Evolutionary conservation across 176 grass and related monocot species (phyloP), one percentile per base, ranked within the genome.

Genomic region (Raddia distichophylla): DNA sequence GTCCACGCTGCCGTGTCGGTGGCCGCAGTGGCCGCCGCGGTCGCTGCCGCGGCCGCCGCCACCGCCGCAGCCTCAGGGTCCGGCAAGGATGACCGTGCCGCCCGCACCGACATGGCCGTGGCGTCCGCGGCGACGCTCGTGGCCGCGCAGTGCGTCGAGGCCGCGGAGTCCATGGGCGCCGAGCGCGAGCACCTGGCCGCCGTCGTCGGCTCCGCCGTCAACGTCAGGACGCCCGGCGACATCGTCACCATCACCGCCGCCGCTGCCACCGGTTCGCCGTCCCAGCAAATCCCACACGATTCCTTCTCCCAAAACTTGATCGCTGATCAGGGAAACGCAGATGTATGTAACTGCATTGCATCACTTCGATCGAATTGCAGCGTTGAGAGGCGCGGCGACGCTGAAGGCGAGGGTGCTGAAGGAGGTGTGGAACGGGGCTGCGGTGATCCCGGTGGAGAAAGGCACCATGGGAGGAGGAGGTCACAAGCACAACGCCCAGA

Each of bases 371-470:
- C 27, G 40, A 19, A 17, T 40, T 22, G 33, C 74, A 86, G 96
- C 96, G 8, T 13, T 99, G 69, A 81, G 96, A 55, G 93, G 91
- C 43, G 91, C 91, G 53, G 89, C 93, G 42, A 93, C 96, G 18
- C 75, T 99, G 40, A 99, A 89, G 87, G 93, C 91, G 5, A 88
- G 96, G 64, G 91, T 78, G 18, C 64, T 91, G 19, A 93, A 95
- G 82, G 96, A 99, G 47, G 96, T 70, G 15, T 90, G 96, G 85
- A 99, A 95, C 73, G 92, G 86, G 0, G 91, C 96, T 0, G 96
- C 96, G 16, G 96, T 99, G 51, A 99, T 91, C 55, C 96, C 96
- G 9, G 96, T 99, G 62, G 96, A 99, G 82, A 95, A 95, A 58
- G 89, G 85, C 52, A 46, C 56, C 17, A 50, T 80, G 7, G 79